phyloP scores from a whole-genome alignment of 768 basidiomycete species.

The Pilatotrama ljubarskyi region DNA sequence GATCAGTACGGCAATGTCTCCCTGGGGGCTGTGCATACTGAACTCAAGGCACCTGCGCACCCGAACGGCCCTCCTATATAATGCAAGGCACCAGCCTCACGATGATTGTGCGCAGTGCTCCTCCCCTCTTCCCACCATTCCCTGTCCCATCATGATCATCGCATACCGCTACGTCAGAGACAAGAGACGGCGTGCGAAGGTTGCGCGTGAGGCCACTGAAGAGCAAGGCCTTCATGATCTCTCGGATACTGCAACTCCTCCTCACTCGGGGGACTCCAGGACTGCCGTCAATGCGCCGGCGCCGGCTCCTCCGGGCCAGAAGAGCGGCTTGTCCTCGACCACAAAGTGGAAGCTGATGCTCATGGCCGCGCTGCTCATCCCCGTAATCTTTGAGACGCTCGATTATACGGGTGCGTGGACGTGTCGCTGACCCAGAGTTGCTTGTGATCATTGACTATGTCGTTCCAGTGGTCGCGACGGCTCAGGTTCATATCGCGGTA shows the following conservation, averaged over 20 bases:
- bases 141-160: conserved; percentile 1
- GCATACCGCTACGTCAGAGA: conserved; percentile 16
- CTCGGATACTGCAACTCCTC: neutral
- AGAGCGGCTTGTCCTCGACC: neutral
- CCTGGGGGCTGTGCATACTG: neutral
- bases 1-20: neutral
- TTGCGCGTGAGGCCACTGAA: conserved; percentile 6
- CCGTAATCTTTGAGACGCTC: conserved; percentile 43
- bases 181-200: conserved; percentile 12
- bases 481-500: conserved; percentile 52
- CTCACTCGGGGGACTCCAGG: neutral
- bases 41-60: too few species aligned
- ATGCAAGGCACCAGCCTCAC: too few species aligned
- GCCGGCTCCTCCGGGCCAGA: neutral
- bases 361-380: conserved; percentile 41
- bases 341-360: conserved; percentile 23
- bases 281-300: neutral
- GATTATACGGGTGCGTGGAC: conserved; percentile 35
- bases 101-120: neutral
- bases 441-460: too few species aligned
- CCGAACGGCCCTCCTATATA: neutral
- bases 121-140: neutral
- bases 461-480: conserved; percentile 47
- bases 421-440: neutral
- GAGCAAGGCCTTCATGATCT: neutral